Conservation (phyloP, 768 basidiomycete genomes). For the Grammothele lineata region DNA sequence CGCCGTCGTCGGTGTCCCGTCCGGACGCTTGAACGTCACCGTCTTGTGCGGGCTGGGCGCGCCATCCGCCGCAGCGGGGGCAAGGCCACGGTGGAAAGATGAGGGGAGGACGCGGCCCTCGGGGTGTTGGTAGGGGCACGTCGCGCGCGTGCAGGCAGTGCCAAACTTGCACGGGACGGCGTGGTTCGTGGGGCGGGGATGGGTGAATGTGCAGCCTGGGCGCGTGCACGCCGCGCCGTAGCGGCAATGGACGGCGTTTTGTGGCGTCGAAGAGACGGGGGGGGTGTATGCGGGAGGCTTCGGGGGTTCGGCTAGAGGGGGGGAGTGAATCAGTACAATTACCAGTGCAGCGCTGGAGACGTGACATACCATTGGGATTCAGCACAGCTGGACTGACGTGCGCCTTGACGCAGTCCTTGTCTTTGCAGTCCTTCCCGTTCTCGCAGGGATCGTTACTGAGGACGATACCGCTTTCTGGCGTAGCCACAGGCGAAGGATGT, state of each 20-base stretch:
- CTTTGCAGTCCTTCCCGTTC: slow-evolving; percentile 82
- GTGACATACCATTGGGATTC: slow-evolving; percentile 52
- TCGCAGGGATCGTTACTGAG: slow-evolving; percentile 93
- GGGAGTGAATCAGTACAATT: too few relatives aligned
- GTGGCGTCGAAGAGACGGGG: slow-evolving; percentile 23
- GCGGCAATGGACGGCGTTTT: slow-evolving; percentile 45
- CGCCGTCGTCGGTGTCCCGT: slow-evolving; percentile 22
- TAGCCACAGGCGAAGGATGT: slow-evolving; percentile 96
- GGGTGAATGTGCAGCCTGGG: slow-evolving; percentile 62
- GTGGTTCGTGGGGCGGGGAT: slow-evolving; percentile 44
- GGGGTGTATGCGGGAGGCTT: slow-evolving; percentile 37
- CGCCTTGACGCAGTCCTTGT: slow-evolving; percentile 89
- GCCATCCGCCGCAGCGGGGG: slow-evolving; percentile 60
- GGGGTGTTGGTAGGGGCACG: slow-evolving; percentile 87
- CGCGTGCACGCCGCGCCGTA: slow-evolving; percentile 72
- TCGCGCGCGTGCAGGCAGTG: slow-evolving; percentile 75
- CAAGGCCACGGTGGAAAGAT: slow-evolving; percentile 76
- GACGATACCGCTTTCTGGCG: slow-evolving; percentile 90
- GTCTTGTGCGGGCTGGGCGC: slow-evolving; percentile 71
- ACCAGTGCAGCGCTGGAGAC: too few relatives aligned
- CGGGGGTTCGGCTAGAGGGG: slow-evolving; percentile 21
- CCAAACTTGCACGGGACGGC: slow-evolving; percentile 75
- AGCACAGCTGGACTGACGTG: slow-evolving; percentile 87
- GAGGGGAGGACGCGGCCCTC: slow-evolving; percentile 77
- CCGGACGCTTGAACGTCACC: slow-evolving; percentile 60